Base-by-base conservation (phyloP, 176 grass and related monocot genomes). In the Pontederia crassipes region DNA sequence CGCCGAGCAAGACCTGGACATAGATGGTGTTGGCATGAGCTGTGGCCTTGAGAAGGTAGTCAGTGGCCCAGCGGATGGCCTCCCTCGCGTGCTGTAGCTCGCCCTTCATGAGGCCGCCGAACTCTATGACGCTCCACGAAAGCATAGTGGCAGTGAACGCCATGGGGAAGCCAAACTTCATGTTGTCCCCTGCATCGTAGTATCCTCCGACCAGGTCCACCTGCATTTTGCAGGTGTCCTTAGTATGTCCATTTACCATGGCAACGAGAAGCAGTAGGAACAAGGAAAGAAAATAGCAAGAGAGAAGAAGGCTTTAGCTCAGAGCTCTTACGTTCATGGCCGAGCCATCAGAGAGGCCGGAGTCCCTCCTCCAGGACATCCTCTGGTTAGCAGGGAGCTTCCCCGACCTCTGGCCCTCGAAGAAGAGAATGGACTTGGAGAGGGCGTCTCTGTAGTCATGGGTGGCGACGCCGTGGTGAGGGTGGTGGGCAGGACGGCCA, bases 71-170 rank as follows among this genome's bases (percentile, higher is more conserved):
- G 10, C 83, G 77, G 62, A 95, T 62, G 69, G 90, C 77, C 2
- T 89, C 83, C 53, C 73, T 60, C 28, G 90, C 83, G 69, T 87
- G 77, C 64, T 61, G 67, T 1, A 86, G 78, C 81, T 95, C 90
- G 9, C 56, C 61, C 68, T 89, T 86, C 90, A 89, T 89, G 55
- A 86, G 56, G 7, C 86, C 90, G 7, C 90, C 90, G 70, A 95
- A 95, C 73, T 95, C 90, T 62, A 89, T 74, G 67, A 89, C 86
- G 78, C 90, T 89, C 90, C 90, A 95, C 45, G 90, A 81, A 24
- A 95, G 69, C 90, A 95, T 89, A 29, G 86, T 95, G 57, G 81
- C 65, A 47, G 85, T 89, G 61, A 89, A 95, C 10, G 89, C 89
- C 79, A 95, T 75, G 4, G 89, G 89, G 70, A 95, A 95, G 17